Base-by-base conservation (phyloP, 2,329 filamentous ascomycete species). In the Arthrobotrys entomopaga region DNA sequence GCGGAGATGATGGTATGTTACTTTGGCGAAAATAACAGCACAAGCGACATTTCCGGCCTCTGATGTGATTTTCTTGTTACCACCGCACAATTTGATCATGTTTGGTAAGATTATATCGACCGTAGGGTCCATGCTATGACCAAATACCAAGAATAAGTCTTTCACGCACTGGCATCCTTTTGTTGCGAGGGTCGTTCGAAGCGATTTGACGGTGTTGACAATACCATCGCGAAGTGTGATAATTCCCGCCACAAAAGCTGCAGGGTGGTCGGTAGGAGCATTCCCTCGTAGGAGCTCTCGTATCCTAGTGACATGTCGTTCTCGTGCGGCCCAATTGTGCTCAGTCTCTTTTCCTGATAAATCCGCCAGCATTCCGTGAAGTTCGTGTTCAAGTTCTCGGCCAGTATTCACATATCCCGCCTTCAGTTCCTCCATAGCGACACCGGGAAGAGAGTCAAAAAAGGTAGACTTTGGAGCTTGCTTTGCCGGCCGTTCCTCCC, bases 281-380 rank as follows among this genome's bases (percentile, higher is more conserved):
- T 98, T 98, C 65, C 94, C 94, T 74, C 90, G 91, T 58, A 92
- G 87, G 24, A 97, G 85, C 76, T 88, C 87, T 60, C 94, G 88
- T 56, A 98, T 82, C 77, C 91, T 93, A 6, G 86, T 86, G 42
- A 93, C 86, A 79, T 87, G 90, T 83, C 94, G 91, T 81, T 98
- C 94, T 80, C 94, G 87, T 77, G 90, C 89, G 78, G 91, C 81
- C 94, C 94, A 98, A 80, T 98, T 98, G 72, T 91, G 88, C 80
- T 98, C 94, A 0, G 90, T 88, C 82, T 98, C 94, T 80, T 86
- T 92, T 60, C 93, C 93, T 77, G 97, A 93, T 76, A 97, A 97
- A 80, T 86, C 86, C 61, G 85, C 85, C 34, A 89, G 84, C 91
- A 98, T 97, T 34, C 91, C 89, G 77, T 87, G 88, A 80, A 97